Evolutionary conservation across 495 filamentous ascomycete species (phyloP), one percentile per base, ranked within the genome.

Genomic region (Achaetomiella virescens): DNA sequence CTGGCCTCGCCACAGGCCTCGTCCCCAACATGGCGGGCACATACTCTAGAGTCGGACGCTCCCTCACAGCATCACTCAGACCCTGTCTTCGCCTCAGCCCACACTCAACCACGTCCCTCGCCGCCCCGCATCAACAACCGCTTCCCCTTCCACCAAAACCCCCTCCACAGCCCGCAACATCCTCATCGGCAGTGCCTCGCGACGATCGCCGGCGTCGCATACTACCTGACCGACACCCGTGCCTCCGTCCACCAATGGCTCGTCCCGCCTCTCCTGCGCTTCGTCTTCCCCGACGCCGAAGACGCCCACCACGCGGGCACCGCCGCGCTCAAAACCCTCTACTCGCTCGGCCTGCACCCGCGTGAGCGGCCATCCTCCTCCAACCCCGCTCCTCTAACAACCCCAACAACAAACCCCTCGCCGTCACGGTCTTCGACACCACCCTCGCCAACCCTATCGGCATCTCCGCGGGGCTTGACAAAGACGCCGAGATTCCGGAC

Each of bases 381-480:
- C 21, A 55, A 52, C 18, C 35, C 54, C 36, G 44, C 46, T 9
- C 54, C 36, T 44, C 46, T 9, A 55, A 54, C 1, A 60, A 29
- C n/a, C 17, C 65, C 46, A 57, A 49, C 2, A 60, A 59, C 43
- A 61, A 57, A 17, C 61, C 60, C 12, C 62, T 82, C 31, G 58
- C 67, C 8, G 63, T 79, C 11, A 69, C 82, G 69, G 82, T 98
- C 18, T 97, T 95, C 66, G 91, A 89, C 15, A 81, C 87, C 49
- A 79, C 70, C 11, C 77, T 98, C 27, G 73, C 78, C 52, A 96
- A 95, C 68, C 93, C 93, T 0, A 84, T 97, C 56, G 95, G 84
- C 44, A 96, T 90, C 45, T 95, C 91, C 7, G 95, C 89, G 9
- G 93, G 93, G 33, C 81, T 98, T 15, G 93, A 98, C 75, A 97